Percentiles rank a stretch among this genome's conserved stretches.
phyloP scores from a whole-genome alignment of 495 filamentous ascomycete genomes.

The Hyaloscypha finlandica region DNA sequence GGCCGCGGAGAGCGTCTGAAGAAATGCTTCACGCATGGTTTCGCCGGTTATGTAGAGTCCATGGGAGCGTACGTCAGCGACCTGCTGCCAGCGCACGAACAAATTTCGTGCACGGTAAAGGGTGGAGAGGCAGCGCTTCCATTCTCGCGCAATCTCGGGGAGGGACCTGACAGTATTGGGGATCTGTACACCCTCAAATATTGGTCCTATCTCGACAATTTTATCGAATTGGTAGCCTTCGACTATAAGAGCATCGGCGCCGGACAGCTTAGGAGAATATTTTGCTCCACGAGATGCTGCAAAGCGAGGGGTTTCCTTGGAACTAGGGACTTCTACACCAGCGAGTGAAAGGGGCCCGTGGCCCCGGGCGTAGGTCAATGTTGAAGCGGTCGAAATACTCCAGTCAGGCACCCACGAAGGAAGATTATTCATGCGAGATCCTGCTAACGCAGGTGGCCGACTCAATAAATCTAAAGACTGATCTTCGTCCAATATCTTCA shows the following conservation, averaged over 20 bases:
- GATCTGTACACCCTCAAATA: conserved; percentile 16
- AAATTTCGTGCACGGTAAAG: conserved; percentile 11
- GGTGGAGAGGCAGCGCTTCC: background rate
- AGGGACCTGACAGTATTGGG: conserved; percentile 7
- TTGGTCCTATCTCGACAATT: conserved; percentile 14
- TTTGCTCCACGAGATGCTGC: background rate
- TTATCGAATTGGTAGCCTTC: conserved; percentile 30
- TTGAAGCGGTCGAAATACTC: conserved; percentile 21
- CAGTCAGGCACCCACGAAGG: conserved; percentile 37
- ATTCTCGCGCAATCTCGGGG: conserved; percentile 10
- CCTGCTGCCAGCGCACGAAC: conserved; percentile 5
- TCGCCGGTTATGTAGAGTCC: background rate
- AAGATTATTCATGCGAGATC: background rate
- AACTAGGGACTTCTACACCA: background rate
- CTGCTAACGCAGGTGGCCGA: background rate
- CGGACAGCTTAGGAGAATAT: conserved; percentile 18
- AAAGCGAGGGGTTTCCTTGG: background rate
- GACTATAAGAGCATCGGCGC: conserved; percentile 12
- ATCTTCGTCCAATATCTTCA: conserved; percentile 18
- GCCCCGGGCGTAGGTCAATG: conserved; percentile 30
- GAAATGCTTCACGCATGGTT: conserved; percentile 13
- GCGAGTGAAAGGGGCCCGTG: conserved; percentile 26
- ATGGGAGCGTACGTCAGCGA: background rate
- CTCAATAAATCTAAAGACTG: conserved; percentile 28
- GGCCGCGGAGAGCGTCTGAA: conserved; percentile 13